Evolutionary conservation across 1,284 basidiomycete species (phyloP), one percentile per base, ranked within the genome.

Genomic region (Psilocybe mexicana): DNA sequence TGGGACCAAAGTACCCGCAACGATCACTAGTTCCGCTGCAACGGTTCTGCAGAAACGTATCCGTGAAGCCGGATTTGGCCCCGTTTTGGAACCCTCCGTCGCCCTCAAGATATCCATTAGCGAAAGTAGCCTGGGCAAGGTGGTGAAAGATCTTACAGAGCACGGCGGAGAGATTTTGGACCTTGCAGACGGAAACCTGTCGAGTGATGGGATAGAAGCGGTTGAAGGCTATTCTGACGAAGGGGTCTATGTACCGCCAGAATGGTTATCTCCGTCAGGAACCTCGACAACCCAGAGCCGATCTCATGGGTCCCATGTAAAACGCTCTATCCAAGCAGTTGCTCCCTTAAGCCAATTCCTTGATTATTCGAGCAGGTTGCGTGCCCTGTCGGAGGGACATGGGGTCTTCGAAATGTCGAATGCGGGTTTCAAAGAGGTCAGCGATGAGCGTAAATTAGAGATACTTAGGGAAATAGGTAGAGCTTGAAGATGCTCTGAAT

Each of bases 311-410:
- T 59, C 58, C 1, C 74, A 58, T 70, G 40, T 79, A 55, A 87
- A 82, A 66, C 81, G 86, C 25, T 79, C 83, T n/a, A 74, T 93
- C 23, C 73, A 84, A 59, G 88, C 90, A 2, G 65, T 86, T 26
- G 91, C 89, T 7, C 93, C 93, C 3, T 78, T 95, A 25, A 89
- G 87, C 62, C 83, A 81, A 64, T 86, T 94, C 81, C 77, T 95
- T 26, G 87, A 93, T 68, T 95, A 92, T 67, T 88, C 89, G 23
- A 87, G 79, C 52, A 80, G 92, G 26, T 71, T 95, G 51, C 84
- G 93, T 14, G 88, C 93, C 0, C 72, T 95, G 24, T 90, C 91
- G 0, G 93, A 90, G 44, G 93, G 93, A 1, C 85, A 91, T 67
- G 93, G 92, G 4, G 73, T 80, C 23, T 94, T 93, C 65, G 90